These are phyloP conservation scores for Epithemia pelagica DNA, from an alignment of 108 stramenopile species.

Conservation along the genomic window DNA sequence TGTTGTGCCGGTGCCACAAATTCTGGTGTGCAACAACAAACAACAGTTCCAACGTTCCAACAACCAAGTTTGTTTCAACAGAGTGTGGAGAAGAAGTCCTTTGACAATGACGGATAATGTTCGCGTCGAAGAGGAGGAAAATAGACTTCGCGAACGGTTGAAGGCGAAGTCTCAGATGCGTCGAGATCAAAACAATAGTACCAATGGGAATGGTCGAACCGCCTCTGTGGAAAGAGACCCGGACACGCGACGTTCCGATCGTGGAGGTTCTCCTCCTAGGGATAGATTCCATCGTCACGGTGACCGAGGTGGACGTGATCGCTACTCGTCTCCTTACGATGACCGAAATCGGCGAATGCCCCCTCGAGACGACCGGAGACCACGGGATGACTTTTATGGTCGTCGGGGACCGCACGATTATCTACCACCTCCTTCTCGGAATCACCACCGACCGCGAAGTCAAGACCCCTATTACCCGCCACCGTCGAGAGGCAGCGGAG, in stretches of 20 bases:
- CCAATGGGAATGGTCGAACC: too few relatives aligned
- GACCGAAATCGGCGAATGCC: neutral
- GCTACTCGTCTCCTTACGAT: neutral
- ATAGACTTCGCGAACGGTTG: conserved; percentile 9
- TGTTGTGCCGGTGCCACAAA: too few relatives aligned
- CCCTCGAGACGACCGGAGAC: neutral
- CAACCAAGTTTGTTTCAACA: too few relatives aligned
- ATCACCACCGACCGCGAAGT: conserved; percentile 1
- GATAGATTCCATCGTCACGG: neutral
- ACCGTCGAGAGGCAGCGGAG: conserved; percentile 5
- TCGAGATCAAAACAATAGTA: neutral
- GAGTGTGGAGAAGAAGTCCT: too few relatives aligned
- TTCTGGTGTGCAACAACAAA: too few relatives aligned
- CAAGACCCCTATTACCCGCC: conserved; percentile 20
- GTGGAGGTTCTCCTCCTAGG: neutral
- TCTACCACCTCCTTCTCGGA: neutral
- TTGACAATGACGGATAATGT: neutral
- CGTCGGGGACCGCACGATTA: neutral
- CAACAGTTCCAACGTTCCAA: too few relatives aligned
- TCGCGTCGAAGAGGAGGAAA: conserved; percentile 3
- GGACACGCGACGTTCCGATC: neutral
- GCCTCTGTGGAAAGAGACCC: neutral
- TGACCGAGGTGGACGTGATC: neutral
- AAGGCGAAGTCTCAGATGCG: conserved; percentile 3
- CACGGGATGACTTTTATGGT: neutral